Conservation (phyloP, 345 rosid genomes). For the Dipteronia dyeriana region DNA sequence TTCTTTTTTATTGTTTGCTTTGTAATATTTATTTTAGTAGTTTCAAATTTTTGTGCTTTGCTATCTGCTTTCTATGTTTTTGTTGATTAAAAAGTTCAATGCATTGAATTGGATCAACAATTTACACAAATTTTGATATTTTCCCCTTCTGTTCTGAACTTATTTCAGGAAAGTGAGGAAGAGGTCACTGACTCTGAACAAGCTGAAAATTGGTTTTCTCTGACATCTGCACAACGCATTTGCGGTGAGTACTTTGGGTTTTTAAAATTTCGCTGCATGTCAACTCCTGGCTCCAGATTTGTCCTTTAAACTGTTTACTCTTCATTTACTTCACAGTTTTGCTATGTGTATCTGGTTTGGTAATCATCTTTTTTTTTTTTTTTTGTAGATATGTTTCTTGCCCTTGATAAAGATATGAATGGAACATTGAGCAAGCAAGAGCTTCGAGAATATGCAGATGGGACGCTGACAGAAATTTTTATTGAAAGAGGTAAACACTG, state of each 20-base stretch:
- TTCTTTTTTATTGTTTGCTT: not conserved
- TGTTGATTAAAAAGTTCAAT: not conserved
- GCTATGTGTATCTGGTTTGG: not conserved
- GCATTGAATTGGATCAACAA: constrained; percentile 2
- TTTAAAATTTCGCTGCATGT: not conserved
- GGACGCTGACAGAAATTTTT: constrained; percentile 91
- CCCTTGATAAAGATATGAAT: constrained; percentile 92
- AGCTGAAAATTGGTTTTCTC: constrained; percentile 99
- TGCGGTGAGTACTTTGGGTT: constrained; percentile 56
- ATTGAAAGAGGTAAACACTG: constrained; percentile 77
- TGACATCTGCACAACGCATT: constrained; percentile 98
- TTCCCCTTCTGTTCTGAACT: constrained; percentile 7
- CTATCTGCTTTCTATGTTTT: not conserved
- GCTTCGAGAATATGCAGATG: constrained; percentile 95
- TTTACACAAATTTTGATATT: not conserved
- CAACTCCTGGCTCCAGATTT: not conserved
- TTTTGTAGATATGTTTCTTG: constrained; percentile 85
- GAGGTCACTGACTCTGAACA: constrained; percentile 97
- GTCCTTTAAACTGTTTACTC: not conserved
- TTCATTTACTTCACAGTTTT: constrained; percentile 9
- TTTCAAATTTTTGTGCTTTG: not conserved
- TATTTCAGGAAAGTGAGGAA: constrained; percentile 89
- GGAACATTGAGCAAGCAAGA: constrained; percentile 96
- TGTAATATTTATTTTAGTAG: not conserved
- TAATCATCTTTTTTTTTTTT: not conserved